phyloP scores from a whole-genome alignment of 345 rosid species.

The Kernera saxatilis region DNA sequence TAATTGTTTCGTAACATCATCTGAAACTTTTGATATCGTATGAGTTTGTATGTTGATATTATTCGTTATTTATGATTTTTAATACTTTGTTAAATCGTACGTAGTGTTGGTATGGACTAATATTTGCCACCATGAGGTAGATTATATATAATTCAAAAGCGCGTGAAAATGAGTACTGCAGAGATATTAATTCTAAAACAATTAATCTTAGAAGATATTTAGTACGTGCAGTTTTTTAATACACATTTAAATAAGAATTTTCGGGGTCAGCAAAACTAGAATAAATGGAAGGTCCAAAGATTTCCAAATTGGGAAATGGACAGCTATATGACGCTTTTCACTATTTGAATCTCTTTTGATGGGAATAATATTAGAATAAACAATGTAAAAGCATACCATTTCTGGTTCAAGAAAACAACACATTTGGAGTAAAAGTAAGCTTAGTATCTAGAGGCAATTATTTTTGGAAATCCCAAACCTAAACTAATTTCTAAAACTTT shows the following conservation, averaged over 20 bases:
- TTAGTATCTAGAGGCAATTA: not conserved
- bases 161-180: not conserved
- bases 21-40: conserved; percentile 5
- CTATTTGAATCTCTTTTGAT: not conserved
- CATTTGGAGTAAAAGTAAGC: not conserved
- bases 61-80: not conserved
- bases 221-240: not conserved
- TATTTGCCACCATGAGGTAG: not conserved
- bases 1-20: not conserved
- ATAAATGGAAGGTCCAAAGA: not conserved
- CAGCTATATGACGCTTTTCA: not conserved
- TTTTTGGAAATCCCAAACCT: not conserved
- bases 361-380: not conserved
- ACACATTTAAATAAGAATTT: not conserved
- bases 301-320: not conserved
- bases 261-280: not conserved
- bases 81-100: not conserved
- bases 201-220: not conserved
- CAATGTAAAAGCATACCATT: not conserved
- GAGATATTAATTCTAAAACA: not conserved
- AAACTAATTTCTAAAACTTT: not conserved
- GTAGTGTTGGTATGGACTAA: not conserved
- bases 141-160: not conserved
- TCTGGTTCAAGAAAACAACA: not conserved
- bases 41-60: not conserved